Evolutionary conservation across 148 eudicot species (phyloP), one percentile per base, ranked within the genome.

Genomic region (Camellia granthamiana): DNA sequence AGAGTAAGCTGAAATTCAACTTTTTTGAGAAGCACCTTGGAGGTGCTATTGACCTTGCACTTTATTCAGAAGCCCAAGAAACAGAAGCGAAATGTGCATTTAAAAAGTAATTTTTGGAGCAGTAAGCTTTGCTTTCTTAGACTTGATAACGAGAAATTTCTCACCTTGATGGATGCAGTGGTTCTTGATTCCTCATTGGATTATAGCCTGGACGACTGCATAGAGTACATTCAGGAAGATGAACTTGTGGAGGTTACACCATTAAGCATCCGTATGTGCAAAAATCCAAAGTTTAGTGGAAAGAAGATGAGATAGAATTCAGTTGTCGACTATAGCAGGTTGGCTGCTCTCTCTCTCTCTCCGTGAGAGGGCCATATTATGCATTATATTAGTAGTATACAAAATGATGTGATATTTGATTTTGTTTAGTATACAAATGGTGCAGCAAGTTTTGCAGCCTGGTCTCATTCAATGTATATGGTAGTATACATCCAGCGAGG

Each of bases 241-340:
- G 99, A 96, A 82, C 91, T 96, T 44, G 99, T 96, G 82, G 99
- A 96, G 82, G 98, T 96, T 59, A 96, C 99, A 63, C 99, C 99
- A 13, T 16, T 12, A 67, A 89, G 92, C 84, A 90, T 96, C 83
- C 89, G 99, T 41, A 96, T 96, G 98, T 90, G 92, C 90, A 96
- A 96, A 83, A 96, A 92, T 84, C 97, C 92, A 13, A 96, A 93
- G 84, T 30, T 30, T 30, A 0, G 83, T 18, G 75, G 78, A 41
- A 93, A 91, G 90, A 96, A 96, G 84, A 83, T 78, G 38, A 62
- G 65, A 41, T 77, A 71, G 73, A 61, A 43, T 64, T 43, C 18
- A 15, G 52, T 12, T 54, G 7, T 38, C 15, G 68, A 43, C 51
- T 52, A 69, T 41, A 2, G 69, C 75, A 69, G 16, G 79, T 75